Conservation (phyloP, 768 basidiomycete genomes). For the Tremella yokohamensis region DNA sequence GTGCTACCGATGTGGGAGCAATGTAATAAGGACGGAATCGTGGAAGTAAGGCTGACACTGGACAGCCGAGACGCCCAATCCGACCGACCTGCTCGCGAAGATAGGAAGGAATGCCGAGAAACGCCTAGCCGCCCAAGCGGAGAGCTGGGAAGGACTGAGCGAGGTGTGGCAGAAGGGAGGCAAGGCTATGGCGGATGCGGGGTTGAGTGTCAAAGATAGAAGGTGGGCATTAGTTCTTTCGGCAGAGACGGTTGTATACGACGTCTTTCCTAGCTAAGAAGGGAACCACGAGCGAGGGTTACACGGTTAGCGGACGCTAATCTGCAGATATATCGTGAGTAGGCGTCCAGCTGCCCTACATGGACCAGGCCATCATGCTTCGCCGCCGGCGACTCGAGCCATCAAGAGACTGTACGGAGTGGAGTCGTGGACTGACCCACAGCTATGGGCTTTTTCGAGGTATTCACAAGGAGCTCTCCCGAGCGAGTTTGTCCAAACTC, state of each 20-base stretch:
- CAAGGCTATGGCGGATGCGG: conserved; percentile 28
- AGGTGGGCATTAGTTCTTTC: too few species aligned
- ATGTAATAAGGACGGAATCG: too few species aligned
- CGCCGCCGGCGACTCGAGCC: too few species aligned
- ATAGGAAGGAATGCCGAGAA: conserved; percentile 40
- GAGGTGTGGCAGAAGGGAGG: conserved; percentile 32
- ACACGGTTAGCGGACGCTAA: conserved; percentile 7
- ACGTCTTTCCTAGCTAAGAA: too few species aligned
- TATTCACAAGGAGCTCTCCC: conserved; percentile 34
- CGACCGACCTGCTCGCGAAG: conserved; percentile 25
- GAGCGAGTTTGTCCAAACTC: conserved; percentile 25
- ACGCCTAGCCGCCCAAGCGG: conserved; percentile 25
- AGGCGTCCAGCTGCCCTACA: too few species aligned
- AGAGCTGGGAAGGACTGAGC: conserved; percentile 38
- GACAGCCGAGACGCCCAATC: conserved; percentile 30
- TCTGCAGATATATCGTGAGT: conserved; percentile 29
- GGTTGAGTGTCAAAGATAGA: conserved; percentile 34
- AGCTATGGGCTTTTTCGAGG: conserved; percentile 41
- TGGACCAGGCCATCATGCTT: too few species aligned
- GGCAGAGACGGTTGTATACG: too few species aligned
- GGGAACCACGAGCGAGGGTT: neutral
- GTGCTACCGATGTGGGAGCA: too few species aligned
- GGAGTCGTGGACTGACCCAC: neutral
- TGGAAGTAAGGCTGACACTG: neutral
- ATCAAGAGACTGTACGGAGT: too few species aligned